Evolutionary conservation across 2,329 filamentous ascomycete species (phyloP), one percentile per base, ranked within the genome.

Genomic region (Pseudogymnoascus sp.): DNA sequence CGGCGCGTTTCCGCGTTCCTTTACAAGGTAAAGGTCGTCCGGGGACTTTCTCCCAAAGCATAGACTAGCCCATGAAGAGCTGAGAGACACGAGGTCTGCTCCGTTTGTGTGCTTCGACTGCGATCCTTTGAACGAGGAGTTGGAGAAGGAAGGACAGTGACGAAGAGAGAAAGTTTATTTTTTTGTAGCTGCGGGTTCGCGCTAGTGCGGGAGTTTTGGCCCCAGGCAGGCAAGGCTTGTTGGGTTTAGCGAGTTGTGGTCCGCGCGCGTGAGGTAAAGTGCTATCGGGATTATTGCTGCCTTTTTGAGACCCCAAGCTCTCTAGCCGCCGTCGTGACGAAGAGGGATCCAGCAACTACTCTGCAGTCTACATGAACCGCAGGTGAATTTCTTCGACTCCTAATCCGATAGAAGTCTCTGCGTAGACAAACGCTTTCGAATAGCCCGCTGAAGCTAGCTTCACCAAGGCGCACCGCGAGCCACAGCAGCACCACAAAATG

Each of bases 31-130:
- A 78, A 81, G 82, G 83, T 78, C 87, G 92, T 97, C 93, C 93
- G 93, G 93, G 93, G 93, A 97, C 93, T 97, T 97, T 97, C 93
- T 96, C 93, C 93, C 92, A 94, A 97, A 97, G 92, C 92, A 74
- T 70, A 66, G 68, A 74, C 60, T 74, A 70, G 62, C 64, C 57
- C 63, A 67, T 71, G 65, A 58, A 64, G 68, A 72, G 70, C 73
- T 66, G 71, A 73, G 73, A 77, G 67, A 75, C 64, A 70, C 61
- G 67, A 74, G 71, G 69, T 72, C 71, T 70, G 75, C 81, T 89
- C 90, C 88, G 90, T 96, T 79, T 88, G 90, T 92, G 78, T 91
- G 92, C 93, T 97, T 96, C 88, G 92, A 96, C 86, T 88, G 92
- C 93, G 93, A 97, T 96, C 91, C 91, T 91, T 97, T 85, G 91